Base-by-base conservation (phyloP, 2,329 filamentous ascomycete genomes). In the Cladosporium colombiae region DNA sequence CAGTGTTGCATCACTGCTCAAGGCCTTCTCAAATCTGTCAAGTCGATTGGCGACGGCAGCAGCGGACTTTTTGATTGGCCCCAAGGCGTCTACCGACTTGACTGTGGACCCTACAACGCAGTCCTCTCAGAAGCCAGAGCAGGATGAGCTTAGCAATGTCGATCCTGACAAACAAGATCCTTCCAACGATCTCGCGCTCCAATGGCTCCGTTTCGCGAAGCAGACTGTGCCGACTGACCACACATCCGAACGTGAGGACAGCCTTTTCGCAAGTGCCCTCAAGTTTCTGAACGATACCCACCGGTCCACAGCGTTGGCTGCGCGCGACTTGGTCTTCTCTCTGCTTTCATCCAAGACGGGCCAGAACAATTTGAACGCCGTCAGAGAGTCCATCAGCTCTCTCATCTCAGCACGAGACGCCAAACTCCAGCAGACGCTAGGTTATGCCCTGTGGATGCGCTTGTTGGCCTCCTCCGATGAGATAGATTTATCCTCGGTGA, bases 371-470 rank as follows among this genome's bases (percentile, higher is more conserved):
- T 16, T 63, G 2, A n/a, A 31, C 14, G 35, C 25, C 4, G 50
- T 63, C 10, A 37, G 50, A 46, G 27, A 16, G 7, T 60, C 44
- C 10, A 53, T 65, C 16, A 33, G 31, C 31, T 59, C 44, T 10
- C 46, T 65, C 4, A 60, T 59, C 55, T 40, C 46, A n/a, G 31
- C 63, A 6, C 23, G 25, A 31, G 63, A 65, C 33, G 23, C 56
- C 14, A 65, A 60, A 27, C 44, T 66, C 5, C 59, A 66, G 14
- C 64, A 69, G 49, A 69, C 70, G 2, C 23, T 70, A 6, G 71
- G 70, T 8, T 74, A 68, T 35, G 70, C 68, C 4, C 60, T 75
- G 2, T 75, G 74, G 74, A 70, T 75, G 23, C 69, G 71, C 8
- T 70, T 68, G 68, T 56, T 69, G 18, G 62, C 65, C 5, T 66